These are phyloP conservation scores for Oryza brachyantha DNA, from an alignment of 176 grass and related monocot species.

Conservation along the genomic window DNA sequence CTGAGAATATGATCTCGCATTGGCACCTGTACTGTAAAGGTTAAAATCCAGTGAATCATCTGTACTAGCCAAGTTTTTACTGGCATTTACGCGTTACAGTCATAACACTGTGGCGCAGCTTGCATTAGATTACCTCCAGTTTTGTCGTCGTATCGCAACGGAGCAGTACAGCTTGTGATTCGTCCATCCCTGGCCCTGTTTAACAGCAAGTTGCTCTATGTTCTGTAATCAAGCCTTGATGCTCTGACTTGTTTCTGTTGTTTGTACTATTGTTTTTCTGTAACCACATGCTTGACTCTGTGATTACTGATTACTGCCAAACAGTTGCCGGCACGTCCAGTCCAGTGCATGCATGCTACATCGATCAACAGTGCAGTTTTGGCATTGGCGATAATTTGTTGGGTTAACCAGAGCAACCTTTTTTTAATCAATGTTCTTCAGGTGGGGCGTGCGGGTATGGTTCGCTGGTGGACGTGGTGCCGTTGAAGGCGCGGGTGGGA, in stretches of 20 bases:
- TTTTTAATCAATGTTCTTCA: not conserved
- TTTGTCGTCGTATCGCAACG: constrained; percentile 20
- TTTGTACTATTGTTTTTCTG: not conserved
- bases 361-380: not conserved
- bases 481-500: constrained; percentile 81
- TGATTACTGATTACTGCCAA: not conserved
- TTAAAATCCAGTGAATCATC: constrained; percentile 12
- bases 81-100: constrained; percentile 17
- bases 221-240: not conserved
- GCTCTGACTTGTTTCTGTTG: constrained; percentile 1
- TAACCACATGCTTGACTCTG: not conserved
- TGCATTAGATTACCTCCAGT: not conserved
- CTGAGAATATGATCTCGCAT: too few species aligned
- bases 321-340: not conserved
- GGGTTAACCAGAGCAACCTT: not conserved
- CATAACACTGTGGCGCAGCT: not conserved
- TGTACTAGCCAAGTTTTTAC: not conserved
- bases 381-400: not conserved
- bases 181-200: not conserved
- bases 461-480: constrained; percentile 88
- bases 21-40: not conserved
- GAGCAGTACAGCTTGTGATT: not conserved
- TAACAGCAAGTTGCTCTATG: not conserved
- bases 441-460: constrained; percentile 96
- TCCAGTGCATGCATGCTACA: not conserved